Base-by-base conservation (phyloP, 495 filamentous ascomycete species). In the Cudoniella acicularis region DNA sequence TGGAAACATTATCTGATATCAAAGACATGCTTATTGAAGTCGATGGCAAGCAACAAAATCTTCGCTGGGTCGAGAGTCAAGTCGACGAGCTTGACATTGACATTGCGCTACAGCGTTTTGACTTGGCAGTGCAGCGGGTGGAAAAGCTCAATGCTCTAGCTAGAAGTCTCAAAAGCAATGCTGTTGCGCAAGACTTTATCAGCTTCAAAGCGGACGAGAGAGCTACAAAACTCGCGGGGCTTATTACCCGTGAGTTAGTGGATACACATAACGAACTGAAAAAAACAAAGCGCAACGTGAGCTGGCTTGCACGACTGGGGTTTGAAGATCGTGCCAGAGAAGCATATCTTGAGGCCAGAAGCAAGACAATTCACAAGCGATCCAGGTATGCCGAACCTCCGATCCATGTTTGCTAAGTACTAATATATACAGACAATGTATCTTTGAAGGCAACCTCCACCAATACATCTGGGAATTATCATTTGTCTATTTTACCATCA, bases 21-120 rank as follows among this genome's bases (percentile, higher is more conserved):
- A 85, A 84, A 64, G 87, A 92, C 62, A 82, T 96, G 72, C 79
- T 95, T 36, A 91, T 99, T 57, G 95, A 97, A 62, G 91, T 97
- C 23, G 94, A 98, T 64, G 94, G 95, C 21, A 93, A 95, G 65
- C 92, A 96, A 64, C 90, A 96, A 69, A 96, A 92, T 64, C 79
- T 99, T 17, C 88, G 94, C 20, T 96, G 90, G 89, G 91, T 98
- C 0, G 94, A 99, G 67, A 82, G 83, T 45, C 91, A 98, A 73
- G 87, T 99, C 64, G 94, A 99, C 67, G 92, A 96, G 66, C 83
- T 99, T 3, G 95, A 98, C 64, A 96, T 96, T 62, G 86, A 91
- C 67, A 94, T 99, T 53, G 94, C 94, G 1, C 80, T 98, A 23
- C 93, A 97, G 65, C 80, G 83, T 27, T 95, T 97, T 57, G 93